Base-by-base conservation (phyloP, 179 eudicot species). In the Vitellaria paradoxa region DNA sequence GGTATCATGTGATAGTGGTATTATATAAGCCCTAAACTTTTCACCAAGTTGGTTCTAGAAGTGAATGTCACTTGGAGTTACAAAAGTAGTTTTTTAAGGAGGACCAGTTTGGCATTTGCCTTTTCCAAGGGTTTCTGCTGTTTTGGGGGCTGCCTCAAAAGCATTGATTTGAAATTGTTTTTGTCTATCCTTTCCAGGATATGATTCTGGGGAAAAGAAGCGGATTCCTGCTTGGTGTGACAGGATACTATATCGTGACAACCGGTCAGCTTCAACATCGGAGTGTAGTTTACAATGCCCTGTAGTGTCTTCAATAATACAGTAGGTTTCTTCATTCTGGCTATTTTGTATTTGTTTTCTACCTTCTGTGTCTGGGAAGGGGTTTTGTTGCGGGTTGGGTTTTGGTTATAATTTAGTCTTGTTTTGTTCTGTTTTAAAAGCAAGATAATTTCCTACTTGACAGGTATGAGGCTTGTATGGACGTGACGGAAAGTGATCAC, bases 191-290 rank as follows among this genome's bases (percentile, higher is more conserved):
- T 70, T 72, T 68, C 46, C 85, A 96, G 99, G 99, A 71, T 96
- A 96, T 83, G 99, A 96, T 86, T 94, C 99, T 30, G 99, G 98
- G 47, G 99, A 96, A 88, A 96, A 96, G 89, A 96, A 94, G 81
- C 93, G 98, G 14, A 96, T 96, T 79, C 99, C 99, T 49, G 98
- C 99, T 26, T 96, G 99, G 99, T 96, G 99, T 85, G 99, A 96
- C 77, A 87, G 99, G 81, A 89, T 96, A 76, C 82, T 96, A 72
- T 96, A 88, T 75, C 90, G 99, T 55, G 99, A 96, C 86, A 92
- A 89, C 78, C 86, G 97, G 49, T 68, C 83, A 30, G 77, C 89
- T 75, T 88, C 88, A 15, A 79, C 89, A 4, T 81, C 89, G 9
- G 92, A 91, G 53, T 89, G 93, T 84, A 87, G 84, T 81, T 87